Base-by-base conservation (phyloP, 2,329 filamentous ascomycete species). In the Sporothrix brunneoviolacea region DNA sequence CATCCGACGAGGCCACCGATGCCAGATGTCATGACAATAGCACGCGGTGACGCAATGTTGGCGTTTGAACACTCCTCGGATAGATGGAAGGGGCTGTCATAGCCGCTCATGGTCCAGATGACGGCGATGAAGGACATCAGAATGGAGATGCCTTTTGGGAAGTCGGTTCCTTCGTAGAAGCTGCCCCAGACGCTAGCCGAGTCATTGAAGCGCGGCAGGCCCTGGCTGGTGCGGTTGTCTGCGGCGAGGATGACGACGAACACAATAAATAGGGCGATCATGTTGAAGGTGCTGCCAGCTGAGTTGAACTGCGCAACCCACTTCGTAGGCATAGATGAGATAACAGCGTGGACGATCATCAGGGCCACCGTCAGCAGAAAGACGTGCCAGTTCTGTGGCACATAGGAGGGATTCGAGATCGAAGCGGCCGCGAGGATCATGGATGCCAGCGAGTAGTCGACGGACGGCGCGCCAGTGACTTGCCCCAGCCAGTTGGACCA, bases 51-150 rank as follows among this genome's bases (percentile, higher is more conserved):
- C 27, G 85, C 84, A 40, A 88, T 67, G 57, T 78, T 81, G 24
- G 85, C 84, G 58, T 88, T 88, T 53, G 80, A 82, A 65, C 84
- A 88, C 64, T 89, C 84, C 61, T 89, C 84, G 4, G 80, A 76
- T n/a, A 88, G 66, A 65, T 88, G 84, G 63, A 88, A 88, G 0
- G 83, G 79, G 0, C 75, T 75, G 63, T 86, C 83, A 61, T 85
- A 86, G 36, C 82, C 81, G 6, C 73, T 73, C 75, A 82, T 83
- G 5, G 81, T 84, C 82, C 82, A 85, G 55, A 86, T 84, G 30
- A 85, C 82, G 24, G 77, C 75, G 38, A 86, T 76, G 62, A 88
- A 89, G 19, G 76, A 80, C 83, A 88, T 87, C 22, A 88, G 69
- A 0, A 88, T 73, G 0, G 81, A 77, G 18, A 88, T 69, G 16